A percentile compares a stretch with the other conserved stretches of the same genome.
These are phyloP conservation scores for Ajuga reptans DNA, from an alignment of 305 asterid genomes.

Conservation along the genomic window DNA sequence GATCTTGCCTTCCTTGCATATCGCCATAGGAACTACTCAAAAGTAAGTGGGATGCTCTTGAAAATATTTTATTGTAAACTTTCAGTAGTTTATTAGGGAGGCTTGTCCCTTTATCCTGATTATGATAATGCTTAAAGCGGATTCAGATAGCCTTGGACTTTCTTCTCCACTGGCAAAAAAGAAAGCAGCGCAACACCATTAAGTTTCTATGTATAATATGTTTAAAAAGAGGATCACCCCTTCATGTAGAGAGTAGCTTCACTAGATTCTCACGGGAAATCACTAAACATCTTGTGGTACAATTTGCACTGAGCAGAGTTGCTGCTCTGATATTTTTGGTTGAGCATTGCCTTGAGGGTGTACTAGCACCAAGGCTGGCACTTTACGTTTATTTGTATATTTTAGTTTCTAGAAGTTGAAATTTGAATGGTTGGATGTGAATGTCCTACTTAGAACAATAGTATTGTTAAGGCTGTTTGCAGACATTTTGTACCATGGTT, in stretches of 20 bases:
- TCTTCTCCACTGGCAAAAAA: background rate
- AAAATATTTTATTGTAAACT: background rate
- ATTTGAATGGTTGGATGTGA: background rate
- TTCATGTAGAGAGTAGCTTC: background rate
- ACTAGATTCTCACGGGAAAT: background rate
- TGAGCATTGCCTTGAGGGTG: background rate
- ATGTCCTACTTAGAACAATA: background rate
- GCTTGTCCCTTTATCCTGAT: slow-evolving; percentile 6
- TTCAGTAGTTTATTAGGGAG: background rate
- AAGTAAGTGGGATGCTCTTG: slow-evolving; percentile 44
- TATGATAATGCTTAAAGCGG: background rate
- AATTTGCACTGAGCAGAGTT: background rate
- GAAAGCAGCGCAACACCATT: background rate
- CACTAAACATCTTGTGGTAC: background rate
- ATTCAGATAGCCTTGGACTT: background rate
- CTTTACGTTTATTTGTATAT: background rate
- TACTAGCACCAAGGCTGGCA: background rate
- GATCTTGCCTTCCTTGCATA: slow-evolving; percentile 95
- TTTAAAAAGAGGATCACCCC: too few species aligned
- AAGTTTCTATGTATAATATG: background rate
- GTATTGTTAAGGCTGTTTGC: background rate
- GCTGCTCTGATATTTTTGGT: background rate
- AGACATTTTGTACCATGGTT: background rate
- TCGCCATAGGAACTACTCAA: slow-evolving; percentile 90
- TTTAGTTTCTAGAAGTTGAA: background rate